Base-by-base conservation (phyloP, 768 basidiomycete genomes). In the Tephrocybe sp. region DNA sequence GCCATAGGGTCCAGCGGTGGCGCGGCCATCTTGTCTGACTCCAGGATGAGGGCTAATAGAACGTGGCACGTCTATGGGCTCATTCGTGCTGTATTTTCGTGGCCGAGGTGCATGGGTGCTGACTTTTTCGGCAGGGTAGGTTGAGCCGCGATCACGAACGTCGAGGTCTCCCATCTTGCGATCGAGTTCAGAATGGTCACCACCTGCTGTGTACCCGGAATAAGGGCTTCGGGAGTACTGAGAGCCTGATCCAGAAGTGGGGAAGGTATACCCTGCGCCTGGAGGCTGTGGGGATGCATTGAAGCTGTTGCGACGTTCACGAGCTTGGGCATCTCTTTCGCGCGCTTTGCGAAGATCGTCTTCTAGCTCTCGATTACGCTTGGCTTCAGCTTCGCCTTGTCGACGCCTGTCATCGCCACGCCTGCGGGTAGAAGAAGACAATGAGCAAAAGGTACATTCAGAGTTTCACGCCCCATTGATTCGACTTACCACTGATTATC, bases 301-400 rank as follows among this genome's bases (percentile, higher is more conserved):
- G 63, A 81, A 77, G 58, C 82, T 85, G 59, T 75, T 79, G 44
- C 82, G 75, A 42, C 81, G 76, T 60, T 84, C 79, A 33, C 72
- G 67, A 39, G 56, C 60, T 40, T 79, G 71, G 4, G 73, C 69
- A 61, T 86, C 84, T 36, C 74, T 72, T 55, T 84, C 85, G 39
- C 84, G 81, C 21, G 79, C 82, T 24, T 73, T 68, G 43, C 77
- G 77, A 24, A 81, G 68, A n/a, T 84, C 81, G 33, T 73, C 73
- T 56, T 84, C 83, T 52, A 78, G 75, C 51, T 78, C 79, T 44
- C 80, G 83, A 28, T 79, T 77, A 12, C 71, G 70, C 51, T 68
- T 75, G 15, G 67, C 59, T 54, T 76, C 76, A 24, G 40, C 45
- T 62, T 79, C 77, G 53, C 71, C 71, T 57, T 64, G 75, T 49